A percentile compares a stretch with the other conserved stretches of the same genome.
phyloP scores from a whole-genome alignment of 2,329 filamentous ascomycete genomes.

The Alternaria triticina region DNA sequence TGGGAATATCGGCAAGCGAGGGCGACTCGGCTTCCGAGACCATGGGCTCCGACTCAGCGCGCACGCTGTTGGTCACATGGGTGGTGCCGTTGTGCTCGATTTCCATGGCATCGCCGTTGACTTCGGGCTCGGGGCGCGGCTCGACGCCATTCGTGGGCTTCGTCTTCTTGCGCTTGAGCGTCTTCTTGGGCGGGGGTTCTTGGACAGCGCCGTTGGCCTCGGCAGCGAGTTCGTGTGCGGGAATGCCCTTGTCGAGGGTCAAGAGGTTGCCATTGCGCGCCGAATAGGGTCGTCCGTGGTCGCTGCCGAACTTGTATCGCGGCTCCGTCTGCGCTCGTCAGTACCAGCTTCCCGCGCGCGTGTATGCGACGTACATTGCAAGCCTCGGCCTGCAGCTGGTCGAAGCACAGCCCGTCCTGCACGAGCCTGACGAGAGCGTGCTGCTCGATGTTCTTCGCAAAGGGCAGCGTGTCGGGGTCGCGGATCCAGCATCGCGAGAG shows the following conservation, averaged over 20 bases:
- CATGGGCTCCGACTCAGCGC: conserved; percentile 45
- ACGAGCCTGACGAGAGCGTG: conserved; percentile 67
- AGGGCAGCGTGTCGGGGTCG: conserved; percentile 66
- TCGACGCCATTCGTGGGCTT: conserved; percentile 43
- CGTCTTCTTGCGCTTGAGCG: conserved; percentile 44
- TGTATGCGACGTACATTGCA: conserved; percentile 34
- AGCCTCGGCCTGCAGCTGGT: conserved; percentile 50
- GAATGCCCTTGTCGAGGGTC: conserved; percentile 45
- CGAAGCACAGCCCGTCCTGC: conserved; percentile 65
- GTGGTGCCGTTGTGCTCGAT: conserved; percentile 47
- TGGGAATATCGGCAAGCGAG: conserved; percentile 46
- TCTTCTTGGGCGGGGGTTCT: conserved; percentile 41
- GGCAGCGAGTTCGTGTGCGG: conserved; percentile 42
- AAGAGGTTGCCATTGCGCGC: conserved; percentile 45
- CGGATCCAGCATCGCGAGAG: conserved; percentile 68
- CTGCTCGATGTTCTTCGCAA: conserved; percentile 64
- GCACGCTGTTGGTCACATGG: conserved; percentile 36
- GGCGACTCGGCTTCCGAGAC: conserved; percentile 48
- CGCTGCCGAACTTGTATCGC: conserved; percentile 47
- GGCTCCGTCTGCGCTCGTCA: conserved; percentile 38
- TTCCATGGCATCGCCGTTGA: conserved; percentile 58
- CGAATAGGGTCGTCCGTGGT: conserved; percentile 50
- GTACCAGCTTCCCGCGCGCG: background rate
- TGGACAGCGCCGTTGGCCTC: conserved; percentile 42
- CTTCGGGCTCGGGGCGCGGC: conserved; percentile 37